Percentiles rank a stretch among this genome's conserved stretches.
These are phyloP conservation scores for Microascus cirrosus DNA, from an alignment of 2,329 filamentous ascomycete genomes.

Conservation along the genomic window DNA sequence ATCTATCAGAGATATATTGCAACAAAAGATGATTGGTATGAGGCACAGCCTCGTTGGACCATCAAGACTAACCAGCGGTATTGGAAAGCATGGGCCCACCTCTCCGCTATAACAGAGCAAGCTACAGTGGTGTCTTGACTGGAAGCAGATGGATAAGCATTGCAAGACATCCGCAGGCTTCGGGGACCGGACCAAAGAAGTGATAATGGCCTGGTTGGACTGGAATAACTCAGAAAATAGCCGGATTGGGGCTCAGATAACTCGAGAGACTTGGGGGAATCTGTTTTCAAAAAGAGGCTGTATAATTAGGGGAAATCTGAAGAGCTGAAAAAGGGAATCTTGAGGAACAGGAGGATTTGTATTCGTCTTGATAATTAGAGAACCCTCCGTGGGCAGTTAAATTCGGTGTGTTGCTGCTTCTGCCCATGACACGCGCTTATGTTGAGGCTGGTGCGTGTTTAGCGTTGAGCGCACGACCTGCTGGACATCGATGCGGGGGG, in stretches of 20 bases:
- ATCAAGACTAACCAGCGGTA: slow-evolving; percentile 12
- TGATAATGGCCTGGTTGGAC: slow-evolving; percentile 14
- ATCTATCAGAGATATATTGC: slow-evolving; percentile 11
- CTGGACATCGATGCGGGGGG: too few relatives aligned
- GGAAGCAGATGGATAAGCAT: slow-evolving; percentile 8
- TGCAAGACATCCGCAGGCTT: slow-evolving; percentile 7
- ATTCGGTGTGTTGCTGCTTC: too few relatives aligned
- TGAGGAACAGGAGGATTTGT: slow-evolving; percentile 7
- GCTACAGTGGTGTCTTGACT: slow-evolving; percentile 12
- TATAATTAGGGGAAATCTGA: slow-evolving; percentile 6
- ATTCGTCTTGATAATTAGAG: slow-evolving; percentile 1
- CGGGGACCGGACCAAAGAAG: slow-evolving; percentile 11
- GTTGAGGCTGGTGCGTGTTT: too few relatives aligned
- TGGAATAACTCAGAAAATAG: slow-evolving; percentile 12
- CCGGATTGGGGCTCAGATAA: slow-evolving; percentile 9
- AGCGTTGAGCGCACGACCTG: too few relatives aligned
- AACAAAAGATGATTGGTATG: slow-evolving; percentile 10
- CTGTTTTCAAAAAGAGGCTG: slow-evolving; percentile 3
- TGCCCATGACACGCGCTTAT: too few relatives aligned
- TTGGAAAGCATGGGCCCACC: slow-evolving; percentile 10
- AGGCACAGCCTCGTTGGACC: slow-evolving; percentile 8
- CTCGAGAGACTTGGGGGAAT: slow-evolving; percentile 6
- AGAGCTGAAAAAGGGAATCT: slow-evolving; percentile 5
- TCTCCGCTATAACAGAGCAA: slow-evolving; percentile 8
- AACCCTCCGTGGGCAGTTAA: too few relatives aligned